A percentile compares a stretch with the other conserved stretches of the same genome.
Conservation (phyloP, 208 protist genomes). For the Trypanosoma mega region DNA sequence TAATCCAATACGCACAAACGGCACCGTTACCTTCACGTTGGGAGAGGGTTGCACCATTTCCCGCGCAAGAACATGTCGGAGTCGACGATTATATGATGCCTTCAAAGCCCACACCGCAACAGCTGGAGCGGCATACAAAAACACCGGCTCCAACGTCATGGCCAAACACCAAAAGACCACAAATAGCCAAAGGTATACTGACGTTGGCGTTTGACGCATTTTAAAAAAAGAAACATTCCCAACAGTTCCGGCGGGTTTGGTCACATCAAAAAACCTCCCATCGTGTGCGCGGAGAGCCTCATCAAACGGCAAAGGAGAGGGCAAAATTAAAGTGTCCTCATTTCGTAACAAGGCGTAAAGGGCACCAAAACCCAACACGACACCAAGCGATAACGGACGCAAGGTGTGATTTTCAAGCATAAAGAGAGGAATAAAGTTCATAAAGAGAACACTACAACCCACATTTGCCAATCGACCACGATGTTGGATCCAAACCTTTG, state of each 20-base stretch:
- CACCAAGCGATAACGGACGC: too few relatives aligned
- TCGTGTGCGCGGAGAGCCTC: too few relatives aligned
- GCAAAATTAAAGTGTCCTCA: slow-evolving; percentile 18
- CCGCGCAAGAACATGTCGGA: slow-evolving; percentile 41
- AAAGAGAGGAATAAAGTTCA: too few relatives aligned
- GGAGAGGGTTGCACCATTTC: slow-evolving; percentile 2
- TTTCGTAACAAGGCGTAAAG: too few relatives aligned
- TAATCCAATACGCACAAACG: slow-evolving; percentile 36
- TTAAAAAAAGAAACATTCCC: slow-evolving; percentile 25
- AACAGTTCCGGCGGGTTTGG: slow-evolving; percentile 23
- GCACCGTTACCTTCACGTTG: neutral
- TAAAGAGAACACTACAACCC: too few relatives aligned
- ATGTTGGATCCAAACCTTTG: too few relatives aligned
- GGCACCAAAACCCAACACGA: too few relatives aligned
- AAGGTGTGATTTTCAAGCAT: too few relatives aligned
- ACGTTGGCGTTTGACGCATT: slow-evolving; percentile 16
- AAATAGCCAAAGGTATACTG: slow-evolving; percentile 15
- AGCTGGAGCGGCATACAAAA: slow-evolving; percentile 21
- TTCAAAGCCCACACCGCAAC: slow-evolving; percentile 33
- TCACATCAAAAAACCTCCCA: slow-evolving; percentile 32
- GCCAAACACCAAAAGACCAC: slow-evolving; percentile 8
- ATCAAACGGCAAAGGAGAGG: slow-evolving; percentile 9
- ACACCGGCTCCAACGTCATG: slow-evolving; percentile 20
- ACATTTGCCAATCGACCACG: too few relatives aligned
- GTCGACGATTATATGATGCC: slow-evolving; percentile 38